A percentile compares a stretch with the other conserved stretches of the same genome.
These are phyloP conservation scores for Maudiozyma pseudohumilis DNA, from an alignment of 805 yeast genomes.

Conservation along the genomic window DNA sequence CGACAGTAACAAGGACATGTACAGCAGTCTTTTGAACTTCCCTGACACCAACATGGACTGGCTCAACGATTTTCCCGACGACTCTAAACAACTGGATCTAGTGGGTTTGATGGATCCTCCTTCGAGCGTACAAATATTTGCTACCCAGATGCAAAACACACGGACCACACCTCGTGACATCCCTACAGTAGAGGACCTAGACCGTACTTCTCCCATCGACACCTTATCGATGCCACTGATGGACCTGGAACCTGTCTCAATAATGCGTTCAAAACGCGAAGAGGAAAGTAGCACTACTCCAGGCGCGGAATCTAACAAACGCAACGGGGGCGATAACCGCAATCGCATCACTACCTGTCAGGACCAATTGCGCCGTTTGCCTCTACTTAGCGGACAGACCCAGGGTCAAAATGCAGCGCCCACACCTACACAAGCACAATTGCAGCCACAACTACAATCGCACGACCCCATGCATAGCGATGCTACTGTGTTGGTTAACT, in stretches of 20 bases:
- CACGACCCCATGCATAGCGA: constrained; percentile 2
- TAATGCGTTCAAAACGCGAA: no score
- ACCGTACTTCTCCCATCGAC: constrained; percentile 26
- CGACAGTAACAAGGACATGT: constrained; percentile 3
- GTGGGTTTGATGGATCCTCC: background rate
- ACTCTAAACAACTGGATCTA: constrained; percentile 2
- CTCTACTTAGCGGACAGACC: constrained; percentile 14
- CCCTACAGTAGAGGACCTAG: constrained; percentile 17
- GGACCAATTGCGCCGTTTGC: constrained; percentile 25
- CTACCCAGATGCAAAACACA: no score
- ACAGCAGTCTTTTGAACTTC: constrained; percentile 13
- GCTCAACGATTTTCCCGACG: constrained; percentile 18
- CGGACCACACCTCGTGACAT: constrained; percentile 5
- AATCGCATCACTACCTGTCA: constrained; percentile 15
- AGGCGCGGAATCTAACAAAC: no score
- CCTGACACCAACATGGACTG: constrained; percentile 18
- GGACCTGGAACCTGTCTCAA: constrained; percentile 27
- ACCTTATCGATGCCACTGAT: constrained; percentile 29
- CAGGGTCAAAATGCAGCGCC: background rate
- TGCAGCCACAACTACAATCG: background rate
- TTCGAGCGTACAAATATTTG: background rate
- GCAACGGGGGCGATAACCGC: background rate
- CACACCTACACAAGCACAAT: background rate
- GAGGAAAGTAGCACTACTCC: no score
- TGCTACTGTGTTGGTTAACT: constrained; percentile 7